Percentiles rank a stretch among this genome's conserved stretches.
Conservation (phyloP, 2,329 filamentous ascomycete species). For the Diaporthe longicolla region DNA sequence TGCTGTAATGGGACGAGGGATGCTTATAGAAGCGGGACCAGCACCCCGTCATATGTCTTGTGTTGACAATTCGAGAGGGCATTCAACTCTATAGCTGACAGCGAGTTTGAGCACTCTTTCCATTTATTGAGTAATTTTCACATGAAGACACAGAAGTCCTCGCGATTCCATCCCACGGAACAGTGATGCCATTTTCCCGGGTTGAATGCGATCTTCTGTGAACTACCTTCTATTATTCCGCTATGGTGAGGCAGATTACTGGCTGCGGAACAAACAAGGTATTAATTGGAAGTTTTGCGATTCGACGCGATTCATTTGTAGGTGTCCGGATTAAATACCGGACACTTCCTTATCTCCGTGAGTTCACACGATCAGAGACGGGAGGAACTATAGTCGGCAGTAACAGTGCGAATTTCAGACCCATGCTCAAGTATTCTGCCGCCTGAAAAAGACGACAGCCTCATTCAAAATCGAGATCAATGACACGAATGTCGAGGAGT, state of each 20-base stretch:
- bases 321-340: neutral
- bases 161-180: no score
- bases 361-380: neutral
- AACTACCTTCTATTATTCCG: neutral
- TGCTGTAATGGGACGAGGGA: no score
- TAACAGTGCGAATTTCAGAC: neutral
- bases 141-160: no score
- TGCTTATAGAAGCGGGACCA: no score
- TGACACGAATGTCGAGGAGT: neutral
- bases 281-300: neutral
- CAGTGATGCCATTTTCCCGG: no score
- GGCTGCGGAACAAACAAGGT: neutral
- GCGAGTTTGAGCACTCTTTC: no score
- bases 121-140: no score
- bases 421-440: neutral
- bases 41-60: no score
- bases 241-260: neutral
- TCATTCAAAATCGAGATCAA: neutral
- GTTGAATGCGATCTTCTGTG: neutral
- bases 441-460: neutral
- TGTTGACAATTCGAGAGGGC: no score
- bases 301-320: neutral
- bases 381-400: neutral
- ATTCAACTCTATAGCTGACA: no score
- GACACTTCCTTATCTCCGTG: neutral